Percentiles rank a stretch among this genome's conserved stretches.
Evolutionary conservation across 768 basidiomycete species (phyloP).

Genomic region (Amanita molliuscula): DNA sequence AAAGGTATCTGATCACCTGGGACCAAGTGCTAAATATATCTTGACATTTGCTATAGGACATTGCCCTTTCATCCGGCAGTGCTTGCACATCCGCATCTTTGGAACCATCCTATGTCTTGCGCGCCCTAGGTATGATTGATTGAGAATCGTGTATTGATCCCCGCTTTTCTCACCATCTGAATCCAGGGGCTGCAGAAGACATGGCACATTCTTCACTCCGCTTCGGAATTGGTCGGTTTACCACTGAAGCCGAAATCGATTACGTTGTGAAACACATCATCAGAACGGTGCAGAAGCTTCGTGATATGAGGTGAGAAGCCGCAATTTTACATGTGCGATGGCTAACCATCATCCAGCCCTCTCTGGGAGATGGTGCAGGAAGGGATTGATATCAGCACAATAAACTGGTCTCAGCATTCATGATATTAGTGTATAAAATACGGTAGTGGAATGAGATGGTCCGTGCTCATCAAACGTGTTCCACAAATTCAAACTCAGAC

Average conservation of each 20-base stretch:
- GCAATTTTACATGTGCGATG: background rate
- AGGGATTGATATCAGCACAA: slow-evolving; percentile 90
- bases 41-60: slow-evolving; percentile 45
- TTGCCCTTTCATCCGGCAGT: slow-evolving; percentile 95
- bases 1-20: slow-evolving; percentile 45
- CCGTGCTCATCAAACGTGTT: slow-evolving; percentile 28
- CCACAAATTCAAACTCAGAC: slow-evolving; percentile 36
- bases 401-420: slow-evolving; percentile 90
- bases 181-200: slow-evolving; percentile 84
- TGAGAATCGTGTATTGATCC: background rate
- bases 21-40: slow-evolving; percentile 2
- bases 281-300: slow-evolving; percentile 72
- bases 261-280: slow-evolving; percentile 86
- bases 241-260: slow-evolving; percentile 94
- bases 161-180: background rate
- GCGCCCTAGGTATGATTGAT: slow-evolving; percentile 64
- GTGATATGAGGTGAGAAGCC: slow-evolving; percentile 75
- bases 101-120: slow-evolving; percentile 95
- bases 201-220: slow-evolving; percentile 98
- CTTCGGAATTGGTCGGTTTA: slow-evolving; percentile 97
- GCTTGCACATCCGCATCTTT: slow-evolving; percentile 98
- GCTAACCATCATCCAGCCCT: slow-evolving; percentile 40
- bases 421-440: slow-evolving; percentile 16
- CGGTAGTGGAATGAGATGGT: slow-evolving; percentile 17
- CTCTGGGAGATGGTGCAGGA: slow-evolving; percentile 99